Base-by-base conservation (phyloP, 805 yeast genomes). In the Ogataea parapolymorpha region DNA sequence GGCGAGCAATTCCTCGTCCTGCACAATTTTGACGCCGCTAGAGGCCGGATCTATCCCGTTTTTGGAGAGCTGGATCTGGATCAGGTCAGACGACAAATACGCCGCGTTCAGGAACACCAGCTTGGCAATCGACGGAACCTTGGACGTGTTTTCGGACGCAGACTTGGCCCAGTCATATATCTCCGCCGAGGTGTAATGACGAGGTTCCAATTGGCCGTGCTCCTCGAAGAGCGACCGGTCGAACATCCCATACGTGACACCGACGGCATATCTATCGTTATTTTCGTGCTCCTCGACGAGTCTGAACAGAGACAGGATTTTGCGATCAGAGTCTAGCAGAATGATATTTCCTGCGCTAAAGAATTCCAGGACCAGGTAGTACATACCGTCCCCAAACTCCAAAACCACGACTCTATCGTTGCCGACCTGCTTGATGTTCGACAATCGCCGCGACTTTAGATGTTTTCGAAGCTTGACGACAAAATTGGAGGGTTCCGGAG, bases 301-400 rank as follows among this genome's bases (percentile, higher is more conserved):
- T 62, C 97, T 77, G 57, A 85, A 90, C 22, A 89, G 65, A 0
- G 91, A 70, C 54, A 89, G 52, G 37, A 90, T 88, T 52, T 75
- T 80, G 45, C 70, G 62, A 15, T 81, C 74, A 22, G 77, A 72
- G 60, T 91, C 95, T 46, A 91, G 68, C 15, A 91, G 68, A 14
- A 91, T 67, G 40, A 91, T 77, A 58, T 91, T 91, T 20, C 99
- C 99, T 3, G 96, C 96, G 58, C 96, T 85, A 67, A 90, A 91
- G 55, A 91, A 91, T 62, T 91, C 99, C 39, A 91, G 63, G 0
- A 87, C 95, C 49, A 91, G 66, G 52, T 85, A 82, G 55, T 66
- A 80, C 38, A 77, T 54, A 2, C 96, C 96, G 54, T 87, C 95
- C 32, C 90, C 80, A 63, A 91, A 91, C 45, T 86, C 80, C 32